These are phyloP conservation scores for Solanum sitiens DNA, from an alignment of 257 asterid species.

Conservation along the genomic window DNA sequence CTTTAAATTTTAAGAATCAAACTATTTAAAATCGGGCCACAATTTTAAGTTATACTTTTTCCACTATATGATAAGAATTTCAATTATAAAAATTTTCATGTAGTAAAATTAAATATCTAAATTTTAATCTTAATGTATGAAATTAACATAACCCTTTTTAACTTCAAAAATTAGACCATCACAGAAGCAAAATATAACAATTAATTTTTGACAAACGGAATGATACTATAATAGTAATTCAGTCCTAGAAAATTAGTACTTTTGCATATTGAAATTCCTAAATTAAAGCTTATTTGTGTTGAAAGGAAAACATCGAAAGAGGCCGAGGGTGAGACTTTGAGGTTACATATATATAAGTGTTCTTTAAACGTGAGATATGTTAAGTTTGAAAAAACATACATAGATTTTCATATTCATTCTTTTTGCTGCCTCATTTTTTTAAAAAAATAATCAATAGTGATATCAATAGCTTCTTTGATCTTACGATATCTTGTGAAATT, in stretches of 20 bases:
- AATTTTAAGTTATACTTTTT: no score
- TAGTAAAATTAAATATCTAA: background rate
- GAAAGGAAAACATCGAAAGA: background rate
- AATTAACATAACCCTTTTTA: no score
- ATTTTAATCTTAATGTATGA: no score
- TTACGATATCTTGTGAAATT: no score
- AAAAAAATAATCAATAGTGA: no score
- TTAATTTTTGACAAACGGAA: no score
- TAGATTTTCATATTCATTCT: no score
- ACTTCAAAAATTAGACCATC: background rate
- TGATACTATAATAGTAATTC: background rate
- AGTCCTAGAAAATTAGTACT: background rate
- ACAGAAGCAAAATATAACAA: background rate
- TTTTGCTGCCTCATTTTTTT: no score
- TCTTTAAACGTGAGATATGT: background rate
- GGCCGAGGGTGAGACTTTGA: background rate
- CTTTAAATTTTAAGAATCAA: no score
- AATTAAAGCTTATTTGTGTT: background rate
- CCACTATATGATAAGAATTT: no score
- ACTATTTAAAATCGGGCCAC: no score
- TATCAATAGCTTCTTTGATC: background rate
- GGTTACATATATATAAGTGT: background rate
- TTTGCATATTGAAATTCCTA: background rate
- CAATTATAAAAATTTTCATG: no score
- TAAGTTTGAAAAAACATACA: background rate